A percentile compares a stretch with the other conserved stretches of the same genome.
These are phyloP conservation scores for Cystobasidium onofrii DNA, from an alignment of 768 basidiomycete species.

Conservation along the genomic window DNA sequence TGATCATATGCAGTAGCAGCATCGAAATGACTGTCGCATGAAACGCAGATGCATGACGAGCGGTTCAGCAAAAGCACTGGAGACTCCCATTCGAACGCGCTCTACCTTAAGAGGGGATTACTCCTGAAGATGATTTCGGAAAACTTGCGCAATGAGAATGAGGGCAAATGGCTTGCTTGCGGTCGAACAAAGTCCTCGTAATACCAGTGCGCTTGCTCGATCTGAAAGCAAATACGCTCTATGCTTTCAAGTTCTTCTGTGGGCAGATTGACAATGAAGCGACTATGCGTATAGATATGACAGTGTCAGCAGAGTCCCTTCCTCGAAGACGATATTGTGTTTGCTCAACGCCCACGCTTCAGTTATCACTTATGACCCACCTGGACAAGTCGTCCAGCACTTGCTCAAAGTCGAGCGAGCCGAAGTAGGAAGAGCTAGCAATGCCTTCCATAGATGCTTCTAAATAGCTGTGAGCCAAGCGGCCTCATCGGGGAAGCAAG, in stretches of 20 bases:
- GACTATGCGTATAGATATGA: slow-evolving; percentile 51
- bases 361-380: slow-evolving; percentile 46
- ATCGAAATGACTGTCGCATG: slow-evolving; percentile 49
- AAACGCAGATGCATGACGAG: not conserved
- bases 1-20: slow-evolving; percentile 76
- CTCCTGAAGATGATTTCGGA: slow-evolving; percentile 72
- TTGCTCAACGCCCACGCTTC: not conserved
- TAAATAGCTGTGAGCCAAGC: not conserved
- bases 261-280: slow-evolving; percentile 93
- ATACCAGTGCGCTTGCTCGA: slow-evolving; percentile 83
- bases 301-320: slow-evolving; percentile 26
- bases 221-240: slow-evolving; percentile 94
- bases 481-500: not conserved
- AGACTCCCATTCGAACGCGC: not conserved
- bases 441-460: not conserved
- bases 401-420: slow-evolving; percentile 58
- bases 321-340: not conserved
- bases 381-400: slow-evolving; percentile 85
- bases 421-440: not conserved
- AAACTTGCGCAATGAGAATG: slow-evolving; percentile 81
- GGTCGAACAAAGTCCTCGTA: slow-evolving; percentile 98
- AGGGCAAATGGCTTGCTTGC: slow-evolving; percentile 75
- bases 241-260: slow-evolving; percentile 81
- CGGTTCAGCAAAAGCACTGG: not conserved
- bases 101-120: slow-evolving; percentile 57